These are phyloP conservation scores for Trametes hirsuta DNA, from an alignment of 1,284 basidiomycete genomes.

Conservation along the genomic window DNA sequence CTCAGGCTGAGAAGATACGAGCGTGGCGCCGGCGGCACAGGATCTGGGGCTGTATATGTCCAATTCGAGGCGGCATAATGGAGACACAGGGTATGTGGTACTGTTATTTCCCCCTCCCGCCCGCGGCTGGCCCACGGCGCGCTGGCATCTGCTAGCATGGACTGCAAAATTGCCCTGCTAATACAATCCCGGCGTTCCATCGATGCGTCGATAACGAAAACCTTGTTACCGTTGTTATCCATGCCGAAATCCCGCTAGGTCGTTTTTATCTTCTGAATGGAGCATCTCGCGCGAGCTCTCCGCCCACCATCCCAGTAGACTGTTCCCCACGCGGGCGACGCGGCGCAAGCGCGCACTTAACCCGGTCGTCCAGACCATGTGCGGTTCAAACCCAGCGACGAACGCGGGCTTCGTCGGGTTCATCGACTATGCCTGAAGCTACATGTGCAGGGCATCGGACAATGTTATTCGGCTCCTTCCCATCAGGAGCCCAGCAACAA, in stretches of 20 bases:
- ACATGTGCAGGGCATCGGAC: neutral
- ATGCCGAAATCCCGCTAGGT: conserved; percentile 14
- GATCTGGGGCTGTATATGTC: conserved; percentile 15
- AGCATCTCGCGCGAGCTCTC: neutral
- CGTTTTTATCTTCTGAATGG: conserved; percentile 1
- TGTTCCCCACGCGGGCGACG: conserved; percentile 5
- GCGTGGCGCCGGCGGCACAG: conserved; percentile 14
- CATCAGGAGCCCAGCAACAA: conserved; percentile 7
- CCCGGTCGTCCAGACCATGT: neutral
- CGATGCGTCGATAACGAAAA: conserved; percentile 15
- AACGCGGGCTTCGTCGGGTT: neutral
- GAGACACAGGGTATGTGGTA: conserved; percentile 9
- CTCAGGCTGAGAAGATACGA: neutral
- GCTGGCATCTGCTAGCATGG: neutral
- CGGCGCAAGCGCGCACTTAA: conserved; percentile 3
- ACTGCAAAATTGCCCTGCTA: neutral
- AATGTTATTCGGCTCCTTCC: conserved; percentile 10
- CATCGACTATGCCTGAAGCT: neutral
- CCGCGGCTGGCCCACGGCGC: neutral
- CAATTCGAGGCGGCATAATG: neutral
- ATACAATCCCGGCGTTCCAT: conserved; percentile 13
- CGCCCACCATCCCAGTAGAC: neutral
- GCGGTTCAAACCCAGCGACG: conserved; percentile 15
- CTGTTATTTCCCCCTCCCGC: neutral
- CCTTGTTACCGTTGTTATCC: conserved; percentile 1